Conservation (phyloP, 345 rosid species). For the Gossypium arboreum region DNA sequence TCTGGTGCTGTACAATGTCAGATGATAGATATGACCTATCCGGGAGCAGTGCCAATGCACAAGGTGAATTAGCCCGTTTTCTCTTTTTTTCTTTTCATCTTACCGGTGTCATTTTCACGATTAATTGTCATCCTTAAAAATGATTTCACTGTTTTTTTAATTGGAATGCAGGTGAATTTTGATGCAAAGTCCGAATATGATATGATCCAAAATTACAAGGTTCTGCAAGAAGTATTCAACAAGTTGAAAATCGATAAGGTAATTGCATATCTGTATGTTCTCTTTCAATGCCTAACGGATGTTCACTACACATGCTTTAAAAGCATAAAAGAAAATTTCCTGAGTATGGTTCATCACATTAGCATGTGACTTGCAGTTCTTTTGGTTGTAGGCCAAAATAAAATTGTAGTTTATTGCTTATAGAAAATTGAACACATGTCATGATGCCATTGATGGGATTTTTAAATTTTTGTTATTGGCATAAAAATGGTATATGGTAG, state of each 20-base stretch:
- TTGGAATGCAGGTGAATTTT: conserved; percentile 65
- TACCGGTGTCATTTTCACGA: neutral
- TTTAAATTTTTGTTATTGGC: neutral
- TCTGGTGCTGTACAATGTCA: conserved; percentile 99
- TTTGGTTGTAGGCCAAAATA: neutral
- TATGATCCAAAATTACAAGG: conserved; percentile 95
- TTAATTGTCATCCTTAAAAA: neutral
- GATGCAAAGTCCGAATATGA: conserved; percentile 96
- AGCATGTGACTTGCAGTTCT: neutral
- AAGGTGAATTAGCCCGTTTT: conserved; percentile 36
- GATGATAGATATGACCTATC: conserved; percentile 92
- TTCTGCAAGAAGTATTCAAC: conserved; percentile 89
- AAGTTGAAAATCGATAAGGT: conserved; percentile 93
- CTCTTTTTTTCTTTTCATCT: neutral
- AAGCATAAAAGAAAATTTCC: neutral
- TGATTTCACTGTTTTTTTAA: neutral
- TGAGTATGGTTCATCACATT: neutral
- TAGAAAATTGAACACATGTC: neutral
- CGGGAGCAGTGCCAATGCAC: conserved; percentile 97
- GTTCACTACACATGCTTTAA: neutral
- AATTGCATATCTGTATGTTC: neutral
- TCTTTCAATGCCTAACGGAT: neutral
- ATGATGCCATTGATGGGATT: neutral
- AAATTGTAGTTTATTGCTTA: neutral
- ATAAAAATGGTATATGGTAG: neutral